Evolutionary conservation across 164 flowering plant genomes (phyloP).

Genomic region (Piper longum): DNA sequence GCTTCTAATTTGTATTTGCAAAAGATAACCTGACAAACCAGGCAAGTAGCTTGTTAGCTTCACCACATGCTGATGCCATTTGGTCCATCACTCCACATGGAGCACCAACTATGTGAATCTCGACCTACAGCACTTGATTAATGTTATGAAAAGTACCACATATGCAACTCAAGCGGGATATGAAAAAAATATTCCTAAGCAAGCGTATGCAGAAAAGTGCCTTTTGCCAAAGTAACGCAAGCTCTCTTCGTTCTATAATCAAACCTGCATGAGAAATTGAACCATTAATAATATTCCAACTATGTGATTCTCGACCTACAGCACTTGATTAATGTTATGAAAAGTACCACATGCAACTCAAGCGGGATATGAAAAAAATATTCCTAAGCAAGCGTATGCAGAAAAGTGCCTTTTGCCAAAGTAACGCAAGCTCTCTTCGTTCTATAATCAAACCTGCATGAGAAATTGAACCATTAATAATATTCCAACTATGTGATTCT

Average conservation of each 20-base stretch:
- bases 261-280: slow-evolving; percentile 42
- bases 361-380: background rate
- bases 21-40: slow-evolving; percentile 83
- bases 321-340: background rate
- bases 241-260: slow-evolving; percentile 64
- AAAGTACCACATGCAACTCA: background rate
- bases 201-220: slow-evolving; percentile 16
- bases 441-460: slow-evolving; percentile 58
- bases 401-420: slow-evolving; percentile 75
- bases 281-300: slow-evolving; percentile 42
- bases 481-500: slow-evolving; percentile 96
- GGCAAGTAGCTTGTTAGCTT: slow-evolving; percentile 91
- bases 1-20: background rate
- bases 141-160: background rate
- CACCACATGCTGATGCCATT: slow-evolving; percentile 99
- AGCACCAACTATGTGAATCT: slow-evolving; percentile 96
- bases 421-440: slow-evolving; percentile 85
- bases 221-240: slow-evolving; percentile 95
- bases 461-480: too few relatives aligned
- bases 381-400: background rate
- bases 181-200: background rate
- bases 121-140: slow-evolving; percentile 42
- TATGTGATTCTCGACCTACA: slow-evolving; percentile 88
- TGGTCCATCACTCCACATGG: slow-evolving; percentile 99
- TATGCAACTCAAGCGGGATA: background rate